phyloP scores from a whole-genome alignment of 192 early-diverging fungal species.

The Umbelopsis vinacea region DNA sequence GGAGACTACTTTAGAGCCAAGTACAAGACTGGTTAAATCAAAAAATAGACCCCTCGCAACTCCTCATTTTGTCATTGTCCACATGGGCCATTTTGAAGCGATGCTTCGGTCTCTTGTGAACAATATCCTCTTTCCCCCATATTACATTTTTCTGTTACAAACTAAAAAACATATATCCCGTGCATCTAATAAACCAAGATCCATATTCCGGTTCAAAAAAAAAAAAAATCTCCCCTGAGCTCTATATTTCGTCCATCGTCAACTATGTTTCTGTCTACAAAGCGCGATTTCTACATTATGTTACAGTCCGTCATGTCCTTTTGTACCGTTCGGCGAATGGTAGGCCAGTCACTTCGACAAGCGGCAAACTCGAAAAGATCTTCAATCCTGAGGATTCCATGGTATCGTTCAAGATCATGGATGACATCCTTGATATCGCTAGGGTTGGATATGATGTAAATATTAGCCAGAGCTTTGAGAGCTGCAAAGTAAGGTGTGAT shows the following conservation, averaged over 20 bases:
- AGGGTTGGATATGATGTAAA: slow-evolving; percentile 77
- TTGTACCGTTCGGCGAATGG: slow-evolving; percentile 77
- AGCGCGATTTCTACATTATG: slow-evolving; percentile 50
- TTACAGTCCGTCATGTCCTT: slow-evolving; percentile 59
- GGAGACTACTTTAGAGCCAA: slow-evolving; percentile 17
- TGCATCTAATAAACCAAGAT: background rate
- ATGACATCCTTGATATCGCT: slow-evolving; percentile 76
- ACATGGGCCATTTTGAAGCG: slow-evolving; percentile 1
- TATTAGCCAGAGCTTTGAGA: slow-evolving; percentile 80
- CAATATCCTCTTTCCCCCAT: background rate
- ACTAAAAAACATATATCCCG: slow-evolving; percentile 3
- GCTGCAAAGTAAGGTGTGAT: slow-evolving; percentile 77
- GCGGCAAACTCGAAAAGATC: slow-evolving; percentile 85
- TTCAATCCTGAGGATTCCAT: slow-evolving; percentile 74
- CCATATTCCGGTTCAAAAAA: too few relatives aligned
- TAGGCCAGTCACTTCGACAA: slow-evolving; percentile 77
- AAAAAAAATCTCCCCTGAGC: too few relatives aligned
- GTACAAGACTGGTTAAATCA: slow-evolving; percentile 19
- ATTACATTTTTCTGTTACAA: background rate
- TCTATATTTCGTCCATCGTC: background rate
- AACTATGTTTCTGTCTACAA: background rate
- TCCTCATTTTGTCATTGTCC: background rate
- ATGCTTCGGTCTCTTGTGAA: background rate
- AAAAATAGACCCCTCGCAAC: background rate
- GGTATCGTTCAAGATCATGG: slow-evolving; percentile 75